A percentile compares a stretch with the other conserved stretches of the same genome.
These are phyloP conservation scores for Neurospora discreta DNA, from an alignment of 495 filamentous ascomycete genomes.

Conservation along the genomic window DNA sequence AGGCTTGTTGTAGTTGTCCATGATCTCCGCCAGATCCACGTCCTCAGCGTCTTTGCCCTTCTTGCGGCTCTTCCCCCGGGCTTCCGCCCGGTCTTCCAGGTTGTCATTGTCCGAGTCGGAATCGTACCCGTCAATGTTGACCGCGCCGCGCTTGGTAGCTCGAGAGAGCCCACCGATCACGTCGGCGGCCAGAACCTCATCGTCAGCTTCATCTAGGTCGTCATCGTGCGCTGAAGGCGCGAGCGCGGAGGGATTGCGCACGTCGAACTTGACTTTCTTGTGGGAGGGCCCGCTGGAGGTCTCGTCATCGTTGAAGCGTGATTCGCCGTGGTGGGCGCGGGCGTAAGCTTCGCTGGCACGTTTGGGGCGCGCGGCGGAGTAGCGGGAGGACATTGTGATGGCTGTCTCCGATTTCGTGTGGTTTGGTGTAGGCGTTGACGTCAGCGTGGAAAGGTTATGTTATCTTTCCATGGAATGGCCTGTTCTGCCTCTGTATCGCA, in stretches of 20 bases:
- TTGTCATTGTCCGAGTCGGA: constrained; percentile 90
- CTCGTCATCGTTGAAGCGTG: constrained; percentile 28
- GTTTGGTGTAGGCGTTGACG: background rate
- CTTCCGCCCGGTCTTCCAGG: constrained; percentile 59
- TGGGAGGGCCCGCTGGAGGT: constrained; percentile 17
- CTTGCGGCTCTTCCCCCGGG: constrained; percentile 36
- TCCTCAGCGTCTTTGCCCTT: constrained; percentile 31
- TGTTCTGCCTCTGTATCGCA: background rate
- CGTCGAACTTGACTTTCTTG: constrained; percentile 90
- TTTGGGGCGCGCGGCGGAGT: constrained; percentile 64
- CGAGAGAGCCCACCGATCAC: constrained; percentile 76
- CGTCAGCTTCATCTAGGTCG: constrained; percentile 48
- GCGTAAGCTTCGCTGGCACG: constrained; percentile 69
- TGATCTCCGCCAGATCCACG: constrained; percentile 29
- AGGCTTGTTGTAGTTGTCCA: constrained; percentile 31
- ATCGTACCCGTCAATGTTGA: constrained; percentile 95
- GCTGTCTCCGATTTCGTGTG: background rate
- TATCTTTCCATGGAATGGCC: background rate
- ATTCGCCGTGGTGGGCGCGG: constrained; percentile 54
- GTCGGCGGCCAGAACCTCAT: constrained; percentile 75
- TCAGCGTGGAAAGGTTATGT: background rate
- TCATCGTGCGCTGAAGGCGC: constrained; percentile 67
- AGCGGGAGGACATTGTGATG: constrained; percentile 47
- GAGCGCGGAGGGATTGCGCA: constrained; percentile 85
- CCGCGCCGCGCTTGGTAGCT: constrained; percentile 75